A percentile compares a stretch with the other conserved stretches of the same genome.
These are phyloP conservation scores for Leptoxyphium fumago DNA, from an alignment of 2,329 filamentous ascomycete species.

Conservation along the genomic window DNA sequence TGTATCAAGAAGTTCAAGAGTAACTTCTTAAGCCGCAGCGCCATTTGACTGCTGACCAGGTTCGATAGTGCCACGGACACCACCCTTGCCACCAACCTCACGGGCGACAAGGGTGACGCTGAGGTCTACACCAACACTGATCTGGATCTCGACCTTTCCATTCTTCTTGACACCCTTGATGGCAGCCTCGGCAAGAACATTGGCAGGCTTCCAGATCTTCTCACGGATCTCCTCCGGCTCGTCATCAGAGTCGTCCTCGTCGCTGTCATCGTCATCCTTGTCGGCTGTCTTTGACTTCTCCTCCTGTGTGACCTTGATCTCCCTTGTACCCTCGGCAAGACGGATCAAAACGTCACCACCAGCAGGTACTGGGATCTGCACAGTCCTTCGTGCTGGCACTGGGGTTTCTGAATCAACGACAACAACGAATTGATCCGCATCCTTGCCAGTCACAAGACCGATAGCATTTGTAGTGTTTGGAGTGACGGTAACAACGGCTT, in stretches of 20 bases:
- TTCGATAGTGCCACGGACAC: conserved; percentile 51
- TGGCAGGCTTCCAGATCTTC: conserved; percentile 83
- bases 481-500: conserved; percentile 86
- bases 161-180: conserved; percentile 75
- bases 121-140: conserved; percentile 73
- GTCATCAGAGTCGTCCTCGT: conserved; percentile 47
- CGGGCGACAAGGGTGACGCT: conserved; percentile 65
- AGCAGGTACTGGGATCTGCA: conserved; percentile 59
- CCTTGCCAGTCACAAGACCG: conserved; percentile 58
- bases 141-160: conserved; percentile 81
- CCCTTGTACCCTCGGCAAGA: conserved; percentile 72
- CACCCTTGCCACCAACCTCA: conserved; percentile 77
- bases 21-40: background rate
- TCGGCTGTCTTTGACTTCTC: conserved; percentile 52
- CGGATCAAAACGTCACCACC: conserved; percentile 82
- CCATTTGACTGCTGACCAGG: conserved; percentile 4
- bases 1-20: too few species aligned
- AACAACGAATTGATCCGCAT: conserved; percentile 58
- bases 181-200: conserved; percentile 69
- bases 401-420: conserved; percentile 78
- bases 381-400: conserved; percentile 71
- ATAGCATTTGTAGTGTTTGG: conserved; percentile 81
- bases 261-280: conserved; percentile 43
- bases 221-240: conserved; percentile 79
- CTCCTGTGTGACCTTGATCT: conserved; percentile 87